Evolutionary conservation across 2,329 filamentous ascomycete genomes (phyloP), one percentile per base, ranked within the genome.

Genomic region (Aschersonia sp.): DNA sequence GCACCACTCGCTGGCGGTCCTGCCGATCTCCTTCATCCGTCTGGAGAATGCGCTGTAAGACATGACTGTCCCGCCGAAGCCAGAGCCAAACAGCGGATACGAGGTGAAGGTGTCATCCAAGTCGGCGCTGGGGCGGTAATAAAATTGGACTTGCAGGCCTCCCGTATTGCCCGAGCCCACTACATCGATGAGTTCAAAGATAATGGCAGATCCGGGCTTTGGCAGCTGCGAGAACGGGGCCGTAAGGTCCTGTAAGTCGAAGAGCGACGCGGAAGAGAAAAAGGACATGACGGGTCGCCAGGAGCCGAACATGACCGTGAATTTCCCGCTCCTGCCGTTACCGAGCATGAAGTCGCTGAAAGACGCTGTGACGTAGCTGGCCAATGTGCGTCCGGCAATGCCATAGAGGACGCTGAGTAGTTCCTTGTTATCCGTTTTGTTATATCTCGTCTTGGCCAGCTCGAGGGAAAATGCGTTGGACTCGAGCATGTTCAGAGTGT

Each of bases 181-280:
- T 12, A 61, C 52, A 9, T 62, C 61, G 35, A 69, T 61, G 20
- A 81, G 61, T 65, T 95, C 89, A 59, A 92, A 89, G 0, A 77
- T 69, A 73, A 94, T 82, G 41, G 78, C 75, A 1, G 80, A 82
- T 0, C 87, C 88, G 40, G 88, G 86, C 53, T 82, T 73, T 0
- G 84, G 80, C 10, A 79, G 50, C 2, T 50, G 52, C 3, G 58
- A 58, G 47, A 65, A 62, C 53, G 53, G 59, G 32, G 59, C 68
- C 4, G 74, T 69, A n/a, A 65, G 71, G 58, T 80, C 78, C 46
- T 78, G 60, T 0, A 61, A 57, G 45, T 68, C 69, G 4, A 67
- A 66, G 5, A 80, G 66, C 0, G 65, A 61, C 0, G 71, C 61
- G 3, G 80, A 62, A 1, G 68, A 62, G 53, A 77, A 75, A 54